Evolutionary conservation across 345 rosid genomes (phyloP).

Genomic region (Eutrema yunnanense): DNA sequence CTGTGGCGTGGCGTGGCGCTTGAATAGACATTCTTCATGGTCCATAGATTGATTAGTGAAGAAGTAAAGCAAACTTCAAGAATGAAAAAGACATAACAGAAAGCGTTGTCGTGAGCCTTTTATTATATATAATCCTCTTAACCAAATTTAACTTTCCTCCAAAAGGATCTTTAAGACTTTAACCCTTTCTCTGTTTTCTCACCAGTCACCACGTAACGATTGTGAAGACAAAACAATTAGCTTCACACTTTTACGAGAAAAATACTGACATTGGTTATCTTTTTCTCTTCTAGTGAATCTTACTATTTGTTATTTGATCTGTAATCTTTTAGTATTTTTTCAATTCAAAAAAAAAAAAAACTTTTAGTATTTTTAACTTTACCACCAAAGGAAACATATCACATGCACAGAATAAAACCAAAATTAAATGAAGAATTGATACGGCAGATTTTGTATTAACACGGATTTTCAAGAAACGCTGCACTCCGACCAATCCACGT

Average conservation of each 20-base stretch:
- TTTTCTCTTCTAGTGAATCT: neutral
- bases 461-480: neutral
- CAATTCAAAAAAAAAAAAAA: too few species aligned
- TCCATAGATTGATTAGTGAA: neutral
- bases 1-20: conserved; percentile 15
- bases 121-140: neutral
- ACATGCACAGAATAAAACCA: conserved; percentile 14
- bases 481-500: conserved; percentile 25
- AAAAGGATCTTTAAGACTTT: neutral
- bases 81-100: neutral
- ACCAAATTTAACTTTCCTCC: neutral
- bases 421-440: conserved; percentile 11
- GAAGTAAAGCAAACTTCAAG: conserved; percentile 1
- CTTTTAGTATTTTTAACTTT: neutral
- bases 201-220: conserved; percentile 6
- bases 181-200: neutral
- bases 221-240: neutral
- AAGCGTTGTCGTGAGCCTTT: neutral
- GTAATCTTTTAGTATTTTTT: neutral
- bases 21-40: neutral
- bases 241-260: neutral
- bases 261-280: neutral
- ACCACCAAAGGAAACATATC: conserved; percentile 11
- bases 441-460: neutral
- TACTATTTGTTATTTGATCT: neutral